A percentile compares a stretch with the other conserved stretches of the same genome.
phyloP scores from a whole-genome alignment of 768 basidiomycete species.

The Rhizopogon rudus region DNA sequence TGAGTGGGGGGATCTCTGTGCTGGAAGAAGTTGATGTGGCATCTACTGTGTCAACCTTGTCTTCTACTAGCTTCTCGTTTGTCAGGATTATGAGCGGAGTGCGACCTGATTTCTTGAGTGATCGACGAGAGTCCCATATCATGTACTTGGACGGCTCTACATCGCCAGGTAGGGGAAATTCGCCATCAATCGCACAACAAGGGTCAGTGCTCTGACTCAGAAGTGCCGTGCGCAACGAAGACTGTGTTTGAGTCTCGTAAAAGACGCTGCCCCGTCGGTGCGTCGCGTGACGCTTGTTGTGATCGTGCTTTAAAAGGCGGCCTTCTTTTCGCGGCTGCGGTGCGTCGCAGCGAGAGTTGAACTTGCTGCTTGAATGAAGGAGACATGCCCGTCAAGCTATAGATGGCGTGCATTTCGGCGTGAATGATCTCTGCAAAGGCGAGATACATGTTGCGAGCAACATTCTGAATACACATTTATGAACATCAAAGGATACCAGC shows the following conservation, averaged over 20 bases:
- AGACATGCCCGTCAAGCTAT: constrained; percentile 44
- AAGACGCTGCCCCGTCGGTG: constrained; percentile 19
- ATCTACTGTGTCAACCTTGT: constrained; percentile 3
- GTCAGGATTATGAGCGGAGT: background rate
- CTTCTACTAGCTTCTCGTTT: constrained; percentile 6
- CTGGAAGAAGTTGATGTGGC: constrained; percentile 11
- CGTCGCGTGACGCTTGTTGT: background rate
- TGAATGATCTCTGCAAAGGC: constrained; percentile 63
- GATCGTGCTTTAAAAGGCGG: constrained; percentile 6
- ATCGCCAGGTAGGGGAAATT: too few species aligned
- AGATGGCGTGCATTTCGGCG: constrained; percentile 58
- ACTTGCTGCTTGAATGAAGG: constrained; percentile 51
- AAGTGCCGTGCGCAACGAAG: too few species aligned
- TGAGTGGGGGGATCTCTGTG: constrained; percentile 11
- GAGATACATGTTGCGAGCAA: constrained; percentile 59
- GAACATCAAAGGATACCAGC: background rate
- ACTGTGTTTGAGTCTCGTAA: too few species aligned
- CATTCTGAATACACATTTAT: constrained; percentile 33
- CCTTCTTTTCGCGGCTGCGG: constrained; percentile 12
- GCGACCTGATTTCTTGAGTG: constrained; percentile 11
- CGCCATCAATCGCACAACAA: too few species aligned
- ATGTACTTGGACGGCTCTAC: too few species aligned
- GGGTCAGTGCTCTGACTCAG: too few species aligned
- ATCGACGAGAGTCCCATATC: constrained; percentile 60
- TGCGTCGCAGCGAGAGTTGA: constrained; percentile 33